A percentile compares a stretch with the other conserved stretches of the same genome.
phyloP scores from a whole-genome alignment of 352 stramenopile species.

The Phytopythium litorale region DNA sequence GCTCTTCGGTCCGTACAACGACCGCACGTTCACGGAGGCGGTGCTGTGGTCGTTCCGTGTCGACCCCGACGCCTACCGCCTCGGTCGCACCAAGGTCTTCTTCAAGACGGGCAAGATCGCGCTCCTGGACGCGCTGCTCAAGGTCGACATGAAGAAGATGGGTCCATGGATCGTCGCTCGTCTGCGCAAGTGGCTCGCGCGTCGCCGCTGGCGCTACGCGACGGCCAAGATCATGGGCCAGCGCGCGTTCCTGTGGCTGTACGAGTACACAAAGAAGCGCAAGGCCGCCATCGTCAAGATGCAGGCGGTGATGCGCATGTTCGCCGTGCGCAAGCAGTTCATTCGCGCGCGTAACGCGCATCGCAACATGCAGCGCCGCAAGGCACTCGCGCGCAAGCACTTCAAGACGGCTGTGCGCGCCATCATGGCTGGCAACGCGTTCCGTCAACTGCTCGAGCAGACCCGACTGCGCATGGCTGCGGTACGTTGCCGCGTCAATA shows the following conservation, averaged over 20 bases:
- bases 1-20: slow-evolving; percentile 82
- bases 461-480: slow-evolving; percentile 43
- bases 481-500: slow-evolving; percentile 5
- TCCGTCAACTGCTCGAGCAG: slow-evolving; percentile 54
- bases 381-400: slow-evolving; percentile 65
- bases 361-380: slow-evolving; percentile 59
- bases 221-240: slow-evolving; percentile 83
- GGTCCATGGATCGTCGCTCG: slow-evolving; percentile 81
- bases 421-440: slow-evolving; percentile 62
- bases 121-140: slow-evolving; percentile 80
- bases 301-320: slow-evolving; percentile 86
- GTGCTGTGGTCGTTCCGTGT: slow-evolving; percentile 91
- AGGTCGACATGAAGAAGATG: slow-evolving; percentile 90
- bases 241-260: slow-evolving; percentile 75
- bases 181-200: slow-evolving; percentile 80
- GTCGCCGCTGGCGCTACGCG: slow-evolving; percentile 81
- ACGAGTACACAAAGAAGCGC: slow-evolving; percentile 68
- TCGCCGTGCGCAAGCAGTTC: slow-evolving; percentile 81
- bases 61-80: slow-evolving; percentile 77
- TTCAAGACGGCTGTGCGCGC: slow-evolving; percentile 66
- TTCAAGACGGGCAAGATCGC: slow-evolving; percentile 92
- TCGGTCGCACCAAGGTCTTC: slow-evolving; percentile 89
- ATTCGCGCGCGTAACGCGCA: slow-evolving; percentile 60
- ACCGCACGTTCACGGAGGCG: slow-evolving; percentile 84
- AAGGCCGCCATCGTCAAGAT: slow-evolving; percentile 79